phyloP scores from a whole-genome alignment of 441 rosid genomes.

The Isatis lusitanica region DNA sequence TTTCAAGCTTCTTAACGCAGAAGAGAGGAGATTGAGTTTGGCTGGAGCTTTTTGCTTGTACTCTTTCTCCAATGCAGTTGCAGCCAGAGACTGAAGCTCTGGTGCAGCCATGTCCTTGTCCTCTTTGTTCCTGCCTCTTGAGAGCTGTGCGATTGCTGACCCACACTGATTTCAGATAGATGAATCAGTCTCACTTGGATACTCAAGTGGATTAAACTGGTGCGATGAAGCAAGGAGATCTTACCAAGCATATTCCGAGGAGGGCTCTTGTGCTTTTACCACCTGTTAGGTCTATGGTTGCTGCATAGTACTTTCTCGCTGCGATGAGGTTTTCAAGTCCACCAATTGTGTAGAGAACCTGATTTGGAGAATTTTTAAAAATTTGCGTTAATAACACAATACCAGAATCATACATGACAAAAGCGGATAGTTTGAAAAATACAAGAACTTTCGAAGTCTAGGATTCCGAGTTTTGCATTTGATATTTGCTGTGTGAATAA shows the following conservation, averaged over 20 bases:
- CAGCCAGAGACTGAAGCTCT: slow-evolving; percentile 74
- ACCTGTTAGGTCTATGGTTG: slow-evolving; percentile 80
- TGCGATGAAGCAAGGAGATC: slow-evolving; percentile 25
- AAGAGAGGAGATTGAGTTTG: slow-evolving; percentile 63
- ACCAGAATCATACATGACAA: slow-evolving; percentile 1
- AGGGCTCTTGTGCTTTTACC: slow-evolving; percentile 96
- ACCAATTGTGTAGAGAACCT: slow-evolving; percentile 95
- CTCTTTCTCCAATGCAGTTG: slow-evolving; percentile 76
- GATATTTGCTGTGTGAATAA: not conserved
- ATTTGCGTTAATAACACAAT: not conserved
- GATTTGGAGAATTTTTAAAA: slow-evolving; percentile 27
- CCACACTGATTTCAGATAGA: slow-evolving; percentile 48
- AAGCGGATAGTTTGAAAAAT: not conserved
- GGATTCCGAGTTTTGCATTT: not conserved
- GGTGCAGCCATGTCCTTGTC: slow-evolving; percentile 65
- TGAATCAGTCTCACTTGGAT: not conserved
- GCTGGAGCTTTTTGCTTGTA: slow-evolving; percentile 77
- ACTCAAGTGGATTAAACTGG: not conserved
- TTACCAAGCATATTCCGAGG: slow-evolving; percentile 90
- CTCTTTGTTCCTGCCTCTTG: slow-evolving; percentile 85
- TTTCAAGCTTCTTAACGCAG: slow-evolving; percentile 71
- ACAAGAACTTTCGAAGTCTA: not conserved
- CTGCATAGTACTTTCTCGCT: slow-evolving; percentile 90
- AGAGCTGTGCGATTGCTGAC: slow-evolving; percentile 76
- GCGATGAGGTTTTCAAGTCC: slow-evolving; percentile 84